These are phyloP conservation scores for Penicillium ochrochloron DNA, from an alignment of 495 filamentous ascomycete species.

Conservation along the genomic window DNA sequence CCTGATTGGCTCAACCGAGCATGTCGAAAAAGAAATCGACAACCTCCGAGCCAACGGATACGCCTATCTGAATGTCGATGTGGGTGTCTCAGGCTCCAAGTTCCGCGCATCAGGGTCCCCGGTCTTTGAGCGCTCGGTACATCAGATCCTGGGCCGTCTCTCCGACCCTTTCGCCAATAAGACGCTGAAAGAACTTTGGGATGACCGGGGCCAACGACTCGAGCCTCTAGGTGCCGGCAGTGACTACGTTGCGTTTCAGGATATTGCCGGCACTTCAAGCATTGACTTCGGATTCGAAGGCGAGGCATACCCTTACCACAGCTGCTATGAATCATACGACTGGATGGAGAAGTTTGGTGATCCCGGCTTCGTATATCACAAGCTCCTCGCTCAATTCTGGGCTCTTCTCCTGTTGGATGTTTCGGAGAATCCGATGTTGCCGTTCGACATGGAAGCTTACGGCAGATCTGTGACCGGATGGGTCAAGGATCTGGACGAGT, in stretches of 20 bases:
- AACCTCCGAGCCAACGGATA: conserved; percentile 63
- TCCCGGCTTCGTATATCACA: conserved; percentile 82
- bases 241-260: conserved; percentile 91
- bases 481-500: conserved; percentile 66
- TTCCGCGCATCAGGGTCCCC: conserved; percentile 82
- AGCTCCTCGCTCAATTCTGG: conserved; percentile 76
- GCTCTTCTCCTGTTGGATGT: conserved; percentile 85
- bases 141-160: conserved; percentile 73
- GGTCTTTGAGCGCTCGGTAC: conserved; percentile 70
- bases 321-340: conserved; percentile 86
- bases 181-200: conserved; percentile 78
- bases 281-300: conserved; percentile 84
- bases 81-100: conserved; percentile 73
- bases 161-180: conserved; percentile 72
- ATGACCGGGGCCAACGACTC: conserved; percentile 59
- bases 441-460: conserved; percentile 83
- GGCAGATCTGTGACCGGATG: conserved; percentile 63
- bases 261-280: conserved; percentile 88
- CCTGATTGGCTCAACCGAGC: conserved; percentile 91
- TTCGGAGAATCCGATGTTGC: conserved; percentile 76
- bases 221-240: conserved; percentile 77
- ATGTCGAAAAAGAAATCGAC: conserved; percentile 74
- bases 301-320: conserved; percentile 72
- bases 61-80: conserved; percentile 91
- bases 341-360: conserved; percentile 83